These are phyloP conservation scores for Amanita inopinata DNA, from an alignment of 768 basidiomycete species.

Conservation along the genomic window DNA sequence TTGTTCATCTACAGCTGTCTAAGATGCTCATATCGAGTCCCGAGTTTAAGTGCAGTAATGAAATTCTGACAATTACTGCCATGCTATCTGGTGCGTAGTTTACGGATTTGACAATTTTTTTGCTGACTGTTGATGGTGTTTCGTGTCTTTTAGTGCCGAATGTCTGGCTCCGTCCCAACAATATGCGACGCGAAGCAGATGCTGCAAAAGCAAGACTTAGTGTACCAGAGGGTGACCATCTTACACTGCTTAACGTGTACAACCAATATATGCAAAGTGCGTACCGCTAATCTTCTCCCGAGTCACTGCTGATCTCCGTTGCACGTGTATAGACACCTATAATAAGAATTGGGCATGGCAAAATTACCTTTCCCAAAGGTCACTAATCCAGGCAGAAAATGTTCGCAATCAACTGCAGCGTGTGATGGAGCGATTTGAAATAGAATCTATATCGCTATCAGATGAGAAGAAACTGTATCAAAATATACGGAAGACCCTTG, in stretches of 20 bases:
- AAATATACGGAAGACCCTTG: conserved; percentile 75
- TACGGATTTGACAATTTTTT: too few relatives aligned
- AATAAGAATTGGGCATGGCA: conserved; percentile 89
- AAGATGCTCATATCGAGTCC: conserved; percentile 93
- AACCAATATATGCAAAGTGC: conserved; percentile 82
- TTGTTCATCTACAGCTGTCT: conserved; percentile 65
- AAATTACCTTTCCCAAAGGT: conserved; percentile 68
- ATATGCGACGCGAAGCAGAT: conserved; percentile 84
- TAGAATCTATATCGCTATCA: conserved; percentile 58
- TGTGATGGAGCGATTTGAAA: conserved; percentile 84
- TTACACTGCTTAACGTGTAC: conserved; percentile 91
- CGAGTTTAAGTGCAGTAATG: conserved; percentile 93
- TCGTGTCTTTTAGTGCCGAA: conserved; percentile 57
- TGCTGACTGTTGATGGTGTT: background rate
- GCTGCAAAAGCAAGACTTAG: conserved; percentile 81
- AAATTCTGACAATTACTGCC: conserved; percentile 88
- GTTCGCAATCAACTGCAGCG: conserved; percentile 84
- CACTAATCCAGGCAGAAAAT: conserved; percentile 69
- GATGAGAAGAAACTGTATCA: conserved; percentile 65
- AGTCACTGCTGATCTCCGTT: background rate
- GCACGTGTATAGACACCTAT: conserved; percentile 41
- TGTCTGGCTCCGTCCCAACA: conserved; percentile 88
- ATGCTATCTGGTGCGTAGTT: conserved; percentile 81
- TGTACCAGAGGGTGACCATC: conserved; percentile 94
- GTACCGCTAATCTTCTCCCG: conserved; percentile 15